Percentiles rank a stretch among this genome's conserved stretches.
phyloP scores from a whole-genome alignment of 2,329 filamentous ascomycete genomes.

The Trichoderma simmonsii region DNA sequence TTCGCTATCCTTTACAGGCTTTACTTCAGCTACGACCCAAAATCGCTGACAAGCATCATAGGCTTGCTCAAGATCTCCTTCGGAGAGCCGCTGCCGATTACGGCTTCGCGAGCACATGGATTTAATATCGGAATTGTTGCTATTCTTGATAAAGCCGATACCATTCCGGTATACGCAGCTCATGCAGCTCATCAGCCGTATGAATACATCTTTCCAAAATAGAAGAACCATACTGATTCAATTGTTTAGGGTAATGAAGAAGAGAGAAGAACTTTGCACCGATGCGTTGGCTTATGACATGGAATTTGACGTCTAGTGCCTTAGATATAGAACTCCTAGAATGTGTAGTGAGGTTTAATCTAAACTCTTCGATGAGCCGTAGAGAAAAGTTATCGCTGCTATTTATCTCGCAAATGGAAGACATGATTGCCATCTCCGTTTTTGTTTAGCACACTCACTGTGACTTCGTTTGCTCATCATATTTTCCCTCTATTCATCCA shows the following conservation, averaged over 20 bases:
- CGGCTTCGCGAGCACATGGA: neutral
- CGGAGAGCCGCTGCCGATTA: neutral
- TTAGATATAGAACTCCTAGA: neutral
- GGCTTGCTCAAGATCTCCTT: neutral
- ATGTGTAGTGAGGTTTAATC: neutral
- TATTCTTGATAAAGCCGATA: neutral
- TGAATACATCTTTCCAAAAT: neutral
- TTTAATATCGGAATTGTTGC: neutral
- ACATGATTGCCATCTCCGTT: neutral
- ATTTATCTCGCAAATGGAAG: neutral
- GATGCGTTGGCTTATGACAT: neutral
- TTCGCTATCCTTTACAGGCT: neutral
- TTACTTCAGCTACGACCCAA: neutral
- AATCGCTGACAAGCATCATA: neutral
- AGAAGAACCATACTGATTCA: neutral
- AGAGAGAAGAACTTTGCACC: neutral
- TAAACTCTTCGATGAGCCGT: neutral
- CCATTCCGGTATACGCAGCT: neutral
- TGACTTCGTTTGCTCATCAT: neutral
- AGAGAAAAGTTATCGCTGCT: neutral
- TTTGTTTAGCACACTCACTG: neutral
- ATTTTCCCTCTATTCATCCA: neutral
- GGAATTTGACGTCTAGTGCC: neutral
- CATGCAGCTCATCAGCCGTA: neutral
- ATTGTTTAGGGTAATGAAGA: neutral